Evolutionary conservation across 768 basidiomycete genomes (phyloP).

Genomic region (Leucosporidium scottii): DNA sequence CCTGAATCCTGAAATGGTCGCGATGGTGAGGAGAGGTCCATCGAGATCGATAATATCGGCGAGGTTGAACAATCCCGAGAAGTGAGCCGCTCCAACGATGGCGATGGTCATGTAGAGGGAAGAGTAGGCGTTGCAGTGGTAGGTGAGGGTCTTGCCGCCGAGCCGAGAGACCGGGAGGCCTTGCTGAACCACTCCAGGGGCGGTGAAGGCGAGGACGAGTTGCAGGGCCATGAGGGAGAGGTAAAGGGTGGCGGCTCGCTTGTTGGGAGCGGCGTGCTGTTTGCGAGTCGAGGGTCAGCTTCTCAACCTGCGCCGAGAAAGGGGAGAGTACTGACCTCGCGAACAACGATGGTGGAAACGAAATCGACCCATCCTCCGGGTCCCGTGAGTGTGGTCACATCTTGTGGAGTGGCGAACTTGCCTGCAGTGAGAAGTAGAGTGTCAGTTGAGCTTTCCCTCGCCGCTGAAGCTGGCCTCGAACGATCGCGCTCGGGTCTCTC

Average conservation of each 20-base stretch:
- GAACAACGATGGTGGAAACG: slow-evolving; percentile 6
- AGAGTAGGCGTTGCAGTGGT: slow-evolving; percentile 90
- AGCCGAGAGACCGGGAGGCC: slow-evolving; percentile 94
- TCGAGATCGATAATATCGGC: slow-evolving; percentile 94
- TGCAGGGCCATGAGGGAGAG: slow-evolving; percentile 80
- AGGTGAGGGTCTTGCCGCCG: slow-evolving; percentile 82
- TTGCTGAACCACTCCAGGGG: slow-evolving; percentile 91
- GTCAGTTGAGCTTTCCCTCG: background rate
- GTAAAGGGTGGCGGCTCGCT: slow-evolving; percentile 85
- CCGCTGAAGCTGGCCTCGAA: too few relatives aligned
- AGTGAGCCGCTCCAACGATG: slow-evolving; percentile 53
- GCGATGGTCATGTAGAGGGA: slow-evolving; percentile 76
- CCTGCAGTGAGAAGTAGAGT: slow-evolving; percentile 6
- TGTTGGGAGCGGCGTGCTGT: slow-evolving; percentile 84
- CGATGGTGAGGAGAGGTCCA: slow-evolving; percentile 89
- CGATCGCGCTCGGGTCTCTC: background rate
- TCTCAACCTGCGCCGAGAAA: too few relatives aligned
- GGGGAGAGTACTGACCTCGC: too few relatives aligned
- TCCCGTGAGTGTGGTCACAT: slow-evolving; percentile 9
- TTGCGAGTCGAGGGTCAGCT: too few relatives aligned
- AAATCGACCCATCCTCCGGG: slow-evolving; percentile 21
- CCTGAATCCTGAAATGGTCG: slow-evolving; percentile 81
- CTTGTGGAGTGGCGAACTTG: slow-evolving; percentile 10
- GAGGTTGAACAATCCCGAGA: slow-evolving; percentile 76
- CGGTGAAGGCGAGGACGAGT: slow-evolving; percentile 76